These are phyloP conservation scores for Ceratobasidium sp. DNA, from an alignment of 1,284 basidiomycete genomes.

Conservation along the genomic window DNA sequence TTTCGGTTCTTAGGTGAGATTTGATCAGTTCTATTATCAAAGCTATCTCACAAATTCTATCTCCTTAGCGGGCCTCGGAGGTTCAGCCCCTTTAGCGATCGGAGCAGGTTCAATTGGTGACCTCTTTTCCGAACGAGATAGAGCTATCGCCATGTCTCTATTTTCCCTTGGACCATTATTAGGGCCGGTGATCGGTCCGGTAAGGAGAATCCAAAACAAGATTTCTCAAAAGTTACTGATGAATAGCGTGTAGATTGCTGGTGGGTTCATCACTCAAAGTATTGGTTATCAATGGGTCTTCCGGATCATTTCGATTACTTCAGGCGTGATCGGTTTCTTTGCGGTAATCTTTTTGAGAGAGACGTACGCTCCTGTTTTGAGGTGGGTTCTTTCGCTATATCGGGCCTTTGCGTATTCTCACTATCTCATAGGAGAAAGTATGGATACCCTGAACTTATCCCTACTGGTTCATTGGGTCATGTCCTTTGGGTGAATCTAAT, in stretches of 20 bases:
- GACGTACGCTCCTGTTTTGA: constrained; percentile 74
- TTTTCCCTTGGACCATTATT: constrained; percentile 75
- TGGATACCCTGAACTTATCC: constrained; percentile 28
- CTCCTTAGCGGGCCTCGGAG: constrained; percentile 69
- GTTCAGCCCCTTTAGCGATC: constrained; percentile 72
- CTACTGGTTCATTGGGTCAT: constrained; percentile 55
- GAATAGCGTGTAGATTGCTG: constrained; percentile 22
- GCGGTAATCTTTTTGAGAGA: constrained; percentile 72
- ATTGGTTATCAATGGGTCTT: constrained; percentile 74
- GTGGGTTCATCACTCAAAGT: constrained; percentile 62
- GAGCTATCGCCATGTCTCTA: constrained; percentile 76
- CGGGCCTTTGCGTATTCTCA: constrained; percentile 53
- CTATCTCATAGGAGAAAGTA: constrained; percentile 26
- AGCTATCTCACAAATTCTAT: not conserved
- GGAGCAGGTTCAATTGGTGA: constrained; percentile 75
- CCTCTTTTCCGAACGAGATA: constrained; percentile 71
- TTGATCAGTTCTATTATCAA: not conserved
- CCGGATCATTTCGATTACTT: constrained; percentile 67
- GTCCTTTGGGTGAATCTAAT: constrained; percentile 66
- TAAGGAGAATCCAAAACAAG: not conserved
- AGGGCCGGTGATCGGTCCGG: constrained; percentile 67
- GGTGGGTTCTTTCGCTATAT: constrained; percentile 46
- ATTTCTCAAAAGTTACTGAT: not conserved
- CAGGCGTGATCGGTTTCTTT: constrained; percentile 62
- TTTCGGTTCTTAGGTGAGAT: constrained; percentile 77